These are phyloP conservation scores for Blakeslea trispora DNA, from an alignment of 371 early-diverging fungal genomes.

Conservation along the genomic window DNA sequence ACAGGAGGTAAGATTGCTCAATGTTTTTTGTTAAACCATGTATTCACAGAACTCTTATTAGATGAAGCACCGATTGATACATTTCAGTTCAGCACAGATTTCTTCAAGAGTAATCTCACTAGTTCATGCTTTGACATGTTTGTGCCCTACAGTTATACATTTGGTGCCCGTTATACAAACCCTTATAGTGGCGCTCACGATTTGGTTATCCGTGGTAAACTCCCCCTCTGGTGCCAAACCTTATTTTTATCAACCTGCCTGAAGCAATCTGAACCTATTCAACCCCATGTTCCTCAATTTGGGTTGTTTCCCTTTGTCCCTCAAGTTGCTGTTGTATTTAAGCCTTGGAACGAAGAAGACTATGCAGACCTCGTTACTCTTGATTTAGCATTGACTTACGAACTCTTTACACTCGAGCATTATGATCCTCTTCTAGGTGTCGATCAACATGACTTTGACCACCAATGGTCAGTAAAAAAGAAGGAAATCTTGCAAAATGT, in stretches of 20 bases:
- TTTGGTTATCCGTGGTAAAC: conserved; percentile 41
- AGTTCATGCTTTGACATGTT: conserved; percentile 25
- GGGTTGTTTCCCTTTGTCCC: conserved; percentile 47
- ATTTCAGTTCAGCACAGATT: conserved; percentile 14
- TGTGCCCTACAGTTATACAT: conserved; percentile 51
- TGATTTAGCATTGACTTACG: conserved; percentile 37
- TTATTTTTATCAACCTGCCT: conserved; percentile 37
- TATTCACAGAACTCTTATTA: no score
- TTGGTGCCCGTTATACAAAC: conserved; percentile 48
- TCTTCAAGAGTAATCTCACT: neutral
- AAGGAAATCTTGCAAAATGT: conserved; percentile 29
- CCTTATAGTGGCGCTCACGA: conserved; percentile 37
- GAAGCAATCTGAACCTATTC: conserved; percentile 28
- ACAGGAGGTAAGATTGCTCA: conserved; percentile 10
- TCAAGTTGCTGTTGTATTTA: conserved; percentile 37
- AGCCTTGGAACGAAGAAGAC: conserved; percentile 11
- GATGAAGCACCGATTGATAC: conserved; percentile 32
- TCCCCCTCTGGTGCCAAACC: conserved; percentile 48
- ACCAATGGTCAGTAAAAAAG: conserved; percentile 20
- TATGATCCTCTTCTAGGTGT: conserved; percentile 29
- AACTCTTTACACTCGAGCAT: conserved; percentile 42
- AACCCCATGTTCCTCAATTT: conserved; percentile 25
- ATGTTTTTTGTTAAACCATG: no score
- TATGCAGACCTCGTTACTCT: conserved; percentile 17
- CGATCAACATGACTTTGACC: neutral